A percentile compares a stretch with the other conserved stretches of the same genome.
Evolutionary conservation across 2,329 filamentous ascomycete species (phyloP).

Genomic region (Talaromyces verruculosus): DNA sequence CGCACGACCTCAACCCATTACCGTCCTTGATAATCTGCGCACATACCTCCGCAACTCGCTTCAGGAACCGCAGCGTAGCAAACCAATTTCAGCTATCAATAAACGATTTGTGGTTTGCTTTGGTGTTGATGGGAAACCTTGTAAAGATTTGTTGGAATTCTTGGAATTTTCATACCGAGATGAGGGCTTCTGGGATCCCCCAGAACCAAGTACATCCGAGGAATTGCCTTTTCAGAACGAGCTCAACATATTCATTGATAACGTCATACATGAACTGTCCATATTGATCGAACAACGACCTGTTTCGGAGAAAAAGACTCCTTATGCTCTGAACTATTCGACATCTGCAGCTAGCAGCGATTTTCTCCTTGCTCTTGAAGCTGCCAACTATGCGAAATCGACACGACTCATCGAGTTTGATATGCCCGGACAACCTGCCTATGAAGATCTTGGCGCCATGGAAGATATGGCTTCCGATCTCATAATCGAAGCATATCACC

Average conservation of each 20-base stretch:
- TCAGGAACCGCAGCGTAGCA: conserved; percentile 50
- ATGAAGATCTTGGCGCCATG: conserved; percentile 62
- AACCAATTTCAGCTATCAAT: conserved; percentile 59
- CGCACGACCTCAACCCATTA: conserved; percentile 52
- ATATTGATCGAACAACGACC: conserved; percentile 51
- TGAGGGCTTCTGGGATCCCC: conserved; percentile 47
- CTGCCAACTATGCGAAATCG: conserved; percentile 35
- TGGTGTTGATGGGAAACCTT: conserved; percentile 56
- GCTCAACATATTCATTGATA: conserved; percentile 55
- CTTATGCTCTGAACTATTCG: conserved; percentile 31
- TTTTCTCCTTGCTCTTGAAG: conserved; percentile 41
- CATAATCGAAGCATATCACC: conserved; percentile 63
- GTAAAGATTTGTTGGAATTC: conserved; percentile 56
- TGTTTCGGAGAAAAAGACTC: conserved; percentile 38
- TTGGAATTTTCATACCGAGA: conserved; percentile 56
- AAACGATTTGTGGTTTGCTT: conserved; percentile 65
- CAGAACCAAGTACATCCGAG: conserved; percentile 36
- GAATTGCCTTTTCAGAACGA: conserved; percentile 43
- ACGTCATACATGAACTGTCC: conserved; percentile 60
- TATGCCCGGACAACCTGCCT: conserved; percentile 40
- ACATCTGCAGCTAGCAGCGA: conserved; percentile 40
- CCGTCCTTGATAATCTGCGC: conserved; percentile 57
- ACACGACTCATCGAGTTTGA: conserved; percentile 31
- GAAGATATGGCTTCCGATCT: conserved; percentile 62
- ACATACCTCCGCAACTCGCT: conserved; percentile 62